Percentiles rank a stretch among this genome's conserved stretches.
phyloP scores from a whole-genome alignment of 1,284 basidiomycete species.

The Singerocomus rubriflavus region DNA sequence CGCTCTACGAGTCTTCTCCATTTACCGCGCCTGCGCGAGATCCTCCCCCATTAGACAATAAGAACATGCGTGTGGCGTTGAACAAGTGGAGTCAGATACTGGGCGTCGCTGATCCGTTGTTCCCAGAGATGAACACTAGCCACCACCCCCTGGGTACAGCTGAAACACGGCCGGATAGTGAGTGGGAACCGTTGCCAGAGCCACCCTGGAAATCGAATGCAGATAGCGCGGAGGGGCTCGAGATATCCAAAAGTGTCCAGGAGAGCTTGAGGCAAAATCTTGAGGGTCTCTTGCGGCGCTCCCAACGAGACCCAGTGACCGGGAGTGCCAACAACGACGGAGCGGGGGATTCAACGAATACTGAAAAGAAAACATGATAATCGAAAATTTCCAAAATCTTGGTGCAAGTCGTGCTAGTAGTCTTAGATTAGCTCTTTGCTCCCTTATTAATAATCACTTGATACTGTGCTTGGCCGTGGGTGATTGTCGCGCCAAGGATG shows the following conservation, averaged over 20 bases:
- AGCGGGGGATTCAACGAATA: not conserved
- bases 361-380: not conserved
- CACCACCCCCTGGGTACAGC: not conserved
- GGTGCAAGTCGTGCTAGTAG: no score
- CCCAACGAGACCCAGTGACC: not conserved
- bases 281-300: constrained; percentile 19
- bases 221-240: constrained; percentile 1
- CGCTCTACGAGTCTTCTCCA: constrained; percentile 30
- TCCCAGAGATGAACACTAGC: constrained; percentile 31
- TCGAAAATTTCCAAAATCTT: no score
- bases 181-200: constrained; percentile 28
- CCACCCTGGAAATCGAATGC: constrained; percentile 1
- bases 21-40: constrained; percentile 21
- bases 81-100: constrained; percentile 36
- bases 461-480: no score
- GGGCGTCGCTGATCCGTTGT: constrained; percentile 30
- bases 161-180: constrained; percentile 11
- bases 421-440: constrained; percentile 9
- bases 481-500: constrained; percentile 1
- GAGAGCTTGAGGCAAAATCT: constrained; percentile 28
- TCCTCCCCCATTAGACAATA: constrained; percentile 17
- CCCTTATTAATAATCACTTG: no score
- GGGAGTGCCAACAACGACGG: not conserved
- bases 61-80: constrained; percentile 30
- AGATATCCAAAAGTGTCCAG: constrained; percentile 2